A percentile compares a stretch with the other conserved stretches of the same genome.
Conservation (phyloP, 768 basidiomycete species). For the Termitomyces bulborhizus region DNA sequence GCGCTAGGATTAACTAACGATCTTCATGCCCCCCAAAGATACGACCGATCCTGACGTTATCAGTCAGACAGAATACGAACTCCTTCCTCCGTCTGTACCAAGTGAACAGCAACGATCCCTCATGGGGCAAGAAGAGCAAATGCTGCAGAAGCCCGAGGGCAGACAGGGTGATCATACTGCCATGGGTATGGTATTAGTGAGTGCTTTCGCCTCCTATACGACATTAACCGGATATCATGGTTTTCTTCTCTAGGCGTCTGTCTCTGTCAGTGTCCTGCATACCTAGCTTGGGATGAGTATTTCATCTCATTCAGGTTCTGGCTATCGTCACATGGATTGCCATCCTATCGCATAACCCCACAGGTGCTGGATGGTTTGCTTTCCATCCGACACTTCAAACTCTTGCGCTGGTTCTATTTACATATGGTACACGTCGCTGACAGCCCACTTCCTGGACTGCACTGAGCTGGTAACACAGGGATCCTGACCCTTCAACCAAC, state of each 20-base stretch:
- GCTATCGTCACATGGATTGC: conserved; percentile 11
- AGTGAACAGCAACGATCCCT: conserved; percentile 9
- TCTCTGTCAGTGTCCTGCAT: conserved; percentile 1
- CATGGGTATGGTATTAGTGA: conserved; percentile 31
- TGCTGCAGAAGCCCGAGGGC: conserved; percentile 24
- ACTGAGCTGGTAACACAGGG: conserved; percentile 29
- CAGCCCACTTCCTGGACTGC: neutral
- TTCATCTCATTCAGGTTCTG: conserved; percentile 3
- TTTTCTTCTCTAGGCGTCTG: neutral
- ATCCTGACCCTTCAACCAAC: conserved; percentile 75
- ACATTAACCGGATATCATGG: neutral
- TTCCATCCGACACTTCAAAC: conserved; percentile 62
- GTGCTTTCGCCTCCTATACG: conserved; percentile 6
- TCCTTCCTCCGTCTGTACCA: conserved; percentile 18
- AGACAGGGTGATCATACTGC: conserved; percentile 34
- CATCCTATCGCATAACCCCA: conserved; percentile 8
- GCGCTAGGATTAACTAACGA: neutral
- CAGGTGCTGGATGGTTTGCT: conserved; percentile 51
- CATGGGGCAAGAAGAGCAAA: conserved; percentile 25
- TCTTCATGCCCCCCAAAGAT: neutral
- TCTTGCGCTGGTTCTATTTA: conserved; percentile 47
- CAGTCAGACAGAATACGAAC: conserved; percentile 19
- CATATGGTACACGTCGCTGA: conserved; percentile 43
- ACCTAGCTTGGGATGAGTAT: neutral
- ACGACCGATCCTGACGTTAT: neutral